phyloP scores from a whole-genome alignment of 306 rosid species.

The Psophocarpus tetragonolobus region DNA sequence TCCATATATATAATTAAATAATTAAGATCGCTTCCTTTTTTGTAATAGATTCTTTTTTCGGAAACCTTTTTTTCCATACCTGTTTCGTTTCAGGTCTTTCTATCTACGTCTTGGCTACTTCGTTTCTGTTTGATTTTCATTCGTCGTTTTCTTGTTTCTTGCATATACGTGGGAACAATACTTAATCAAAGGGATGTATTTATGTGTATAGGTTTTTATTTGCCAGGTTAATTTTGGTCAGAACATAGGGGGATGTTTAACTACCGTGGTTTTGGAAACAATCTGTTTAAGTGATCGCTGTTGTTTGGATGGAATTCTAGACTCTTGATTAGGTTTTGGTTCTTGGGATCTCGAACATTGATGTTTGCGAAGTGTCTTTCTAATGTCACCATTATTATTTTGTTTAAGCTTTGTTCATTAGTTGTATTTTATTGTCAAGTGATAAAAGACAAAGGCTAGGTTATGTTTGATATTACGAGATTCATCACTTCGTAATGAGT shows the following conservation, averaged over 20 bases:
- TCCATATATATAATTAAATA: not conserved
- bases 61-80: not conserved
- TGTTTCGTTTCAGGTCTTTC: constrained; percentile 13
- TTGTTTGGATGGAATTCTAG: not conserved
- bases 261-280: constrained; percentile 6
- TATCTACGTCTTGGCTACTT: not conserved
- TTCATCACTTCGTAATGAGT: not conserved
- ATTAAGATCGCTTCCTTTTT: constrained; percentile 19
- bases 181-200: not conserved
- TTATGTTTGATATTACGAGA: not conserved
- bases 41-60: constrained; percentile 15
- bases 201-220: not conserved
- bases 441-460: too few relatives aligned
- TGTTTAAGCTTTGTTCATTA: not conserved
- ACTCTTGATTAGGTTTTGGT: not conserved
- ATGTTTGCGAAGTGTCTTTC: not conserved
- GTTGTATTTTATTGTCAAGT: not conserved
- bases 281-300: not conserved
- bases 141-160: constrained; percentile 2
- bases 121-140: constrained; percentile 24
- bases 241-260: not conserved
- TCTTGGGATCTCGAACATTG: not conserved
- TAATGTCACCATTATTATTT: constrained; percentile 13
- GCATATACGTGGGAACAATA: not conserved
- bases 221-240: not conserved